These are phyloP conservation scores for Asterochloris sp. DNA, from an alignment of 139 green algal species.

Conservation along the genomic window DNA sequence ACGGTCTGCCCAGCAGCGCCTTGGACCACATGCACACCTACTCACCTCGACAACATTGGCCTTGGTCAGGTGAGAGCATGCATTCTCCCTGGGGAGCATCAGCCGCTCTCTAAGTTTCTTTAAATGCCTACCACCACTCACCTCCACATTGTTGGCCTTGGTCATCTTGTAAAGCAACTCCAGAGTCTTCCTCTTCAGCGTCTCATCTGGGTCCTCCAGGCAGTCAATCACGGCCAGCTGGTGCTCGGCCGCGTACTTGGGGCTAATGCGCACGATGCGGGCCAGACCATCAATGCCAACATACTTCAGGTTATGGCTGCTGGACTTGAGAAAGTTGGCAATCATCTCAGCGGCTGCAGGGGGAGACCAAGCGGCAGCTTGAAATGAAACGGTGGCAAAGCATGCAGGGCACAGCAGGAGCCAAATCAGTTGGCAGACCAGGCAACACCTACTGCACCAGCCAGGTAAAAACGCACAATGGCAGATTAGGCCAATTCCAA, in stretches of 20 bases:
- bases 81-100: too few relatives aligned
- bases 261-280: conserved; percentile 68
- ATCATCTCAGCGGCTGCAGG: conserved; percentile 67
- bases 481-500: background rate
- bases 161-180: conserved; percentile 97
- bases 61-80: too few relatives aligned
- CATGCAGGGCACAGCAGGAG: background rate
- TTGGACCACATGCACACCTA: too few relatives aligned
- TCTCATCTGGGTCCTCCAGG: conserved; percentile 92
- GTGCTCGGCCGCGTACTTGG: conserved; percentile 71
- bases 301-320: conserved; percentile 83
- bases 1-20: too few relatives aligned
- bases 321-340: conserved; percentile 69
- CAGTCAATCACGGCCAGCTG: conserved; percentile 97
- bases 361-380: background rate
- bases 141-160: conserved; percentile 87
- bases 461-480: too few relatives aligned
- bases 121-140: conserved; percentile 2
- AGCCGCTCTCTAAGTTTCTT: too few relatives aligned
- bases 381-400: background rate
- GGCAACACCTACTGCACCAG: background rate
- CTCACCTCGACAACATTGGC: too few relatives aligned
- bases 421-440: background rate
- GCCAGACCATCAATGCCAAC: conserved; percentile 82
- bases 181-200: conserved; percentile 92